These are phyloP conservation scores for Lodderomyces jiufengensis DNA, from an alignment of 1,139 yeast genomes.

Conservation along the genomic window DNA sequence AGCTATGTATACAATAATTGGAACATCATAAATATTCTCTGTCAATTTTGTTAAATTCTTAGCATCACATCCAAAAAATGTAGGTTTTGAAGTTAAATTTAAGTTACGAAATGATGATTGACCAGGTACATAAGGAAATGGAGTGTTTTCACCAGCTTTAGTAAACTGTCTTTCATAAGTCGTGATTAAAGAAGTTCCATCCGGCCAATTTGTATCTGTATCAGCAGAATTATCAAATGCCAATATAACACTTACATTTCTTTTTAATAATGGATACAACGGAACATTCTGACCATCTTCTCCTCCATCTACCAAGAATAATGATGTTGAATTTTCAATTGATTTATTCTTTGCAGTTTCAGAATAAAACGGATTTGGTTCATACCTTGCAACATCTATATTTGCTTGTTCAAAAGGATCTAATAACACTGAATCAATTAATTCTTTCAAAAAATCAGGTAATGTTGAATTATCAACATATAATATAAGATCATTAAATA, in stretches of 20 bases:
- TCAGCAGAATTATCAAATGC: slow-evolving; percentile 35
- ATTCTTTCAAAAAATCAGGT: slow-evolving; percentile 45
- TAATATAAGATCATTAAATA: slow-evolving; percentile 71
- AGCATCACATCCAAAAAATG: slow-evolving; percentile 85
- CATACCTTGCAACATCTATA: slow-evolving; percentile 38
- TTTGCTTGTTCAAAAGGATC: slow-evolving; percentile 37
- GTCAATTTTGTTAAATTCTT: slow-evolving; percentile 53
- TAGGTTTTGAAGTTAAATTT: slow-evolving; percentile 63
- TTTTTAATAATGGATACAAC: slow-evolving; percentile 31
- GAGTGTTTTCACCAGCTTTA: slow-evolving; percentile 50
- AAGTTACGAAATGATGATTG: slow-evolving; percentile 53
- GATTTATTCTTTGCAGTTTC: slow-evolving; percentile 37
- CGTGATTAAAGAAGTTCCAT: slow-evolving; percentile 25
- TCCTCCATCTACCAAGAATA: slow-evolving; percentile 43
- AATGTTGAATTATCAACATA: slow-evolving; percentile 43
- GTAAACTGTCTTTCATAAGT: slow-evolving; percentile 67
- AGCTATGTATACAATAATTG: slow-evolving; percentile 75
- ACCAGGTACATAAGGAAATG: slow-evolving; percentile 83
- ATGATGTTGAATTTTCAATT: slow-evolving; percentile 29
- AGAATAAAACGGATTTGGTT: slow-evolving; percentile 50
- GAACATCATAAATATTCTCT: slow-evolving; percentile 46
- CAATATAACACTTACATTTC: slow-evolving; percentile 35
- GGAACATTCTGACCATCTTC: slow-evolving; percentile 39
- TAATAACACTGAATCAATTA: slow-evolving; percentile 42
- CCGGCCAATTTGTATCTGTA: slow-evolving; percentile 28